Evolutionary conservation across 768 basidiomycete species (phyloP), one percentile per base, ranked within the genome.

Genomic region (Pleurotus ostreatus): DNA sequence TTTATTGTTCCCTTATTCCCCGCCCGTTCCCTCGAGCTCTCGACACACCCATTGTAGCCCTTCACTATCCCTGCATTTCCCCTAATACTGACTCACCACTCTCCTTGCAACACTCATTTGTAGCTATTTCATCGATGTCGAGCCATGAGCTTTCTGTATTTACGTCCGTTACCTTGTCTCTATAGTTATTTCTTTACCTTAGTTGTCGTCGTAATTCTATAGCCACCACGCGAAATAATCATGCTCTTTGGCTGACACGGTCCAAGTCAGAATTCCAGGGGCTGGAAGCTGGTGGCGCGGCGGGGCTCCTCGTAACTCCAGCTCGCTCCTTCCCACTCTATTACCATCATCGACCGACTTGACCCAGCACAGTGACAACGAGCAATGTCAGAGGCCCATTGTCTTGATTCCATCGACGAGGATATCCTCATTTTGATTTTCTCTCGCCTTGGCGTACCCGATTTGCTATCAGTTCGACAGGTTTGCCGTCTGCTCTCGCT

Each of bases 381-480:
- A 44, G 41, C 41, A 44, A 44, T 44, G 41, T 15, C 41, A 7
- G 9, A 22, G n/a, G 7, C 41, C 15, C 48, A 13, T 2, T 30
- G 37, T 7, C 30, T 59, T n/a, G 47, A 51, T 30, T 51, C 15
- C 9, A 20, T 57, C 40, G 46, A 60, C 44, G 70, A 78, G 18
- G 78, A 78, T 55, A 65, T 69, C 16, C 67, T 77, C 39, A 66
- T 77, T 57, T 59, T 53, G 47, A 61, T 78, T 46, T 71, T 75
- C 46, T 59, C 64, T 13, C 64, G 61, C 30, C 66, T 79, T 1
- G 56, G 67, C n/a, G 68, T 78, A 58, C 67, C 74, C 8, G 70
- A 77, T 9, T 73, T 84, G 11, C 62, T 81, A 12, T 57, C 59
- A 9, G 59, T 79, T 30, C 70, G 78, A 59, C 69, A 74, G 73